Conservation (phyloP, 352 stramenopile species). For the Phytophthora ramorum region DNA sequence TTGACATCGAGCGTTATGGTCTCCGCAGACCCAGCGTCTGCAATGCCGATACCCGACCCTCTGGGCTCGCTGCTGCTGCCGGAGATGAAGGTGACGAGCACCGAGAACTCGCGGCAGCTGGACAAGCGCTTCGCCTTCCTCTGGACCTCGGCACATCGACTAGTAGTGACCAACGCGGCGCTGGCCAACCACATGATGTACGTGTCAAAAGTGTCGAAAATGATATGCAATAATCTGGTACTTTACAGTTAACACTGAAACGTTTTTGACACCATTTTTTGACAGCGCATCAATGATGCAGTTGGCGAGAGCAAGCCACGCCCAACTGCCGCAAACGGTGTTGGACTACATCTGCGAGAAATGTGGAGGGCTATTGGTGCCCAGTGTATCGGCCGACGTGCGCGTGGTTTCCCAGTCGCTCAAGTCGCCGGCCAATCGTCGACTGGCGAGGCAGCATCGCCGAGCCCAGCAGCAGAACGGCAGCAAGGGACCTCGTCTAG, state of each 20-base stretch:
- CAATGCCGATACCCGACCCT: neutral
- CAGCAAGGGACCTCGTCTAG: conserved; percentile 17
- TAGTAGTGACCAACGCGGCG: conserved; percentile 43
- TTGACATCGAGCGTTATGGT: neutral
- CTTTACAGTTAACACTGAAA: neutral
- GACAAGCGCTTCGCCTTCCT: conserved; percentile 77
- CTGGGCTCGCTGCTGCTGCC: conserved; percentile 42
- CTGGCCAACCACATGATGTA: conserved; percentile 69
- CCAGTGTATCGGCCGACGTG: conserved; percentile 62
- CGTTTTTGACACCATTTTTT: conserved; percentile 3
- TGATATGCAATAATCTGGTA: neutral
- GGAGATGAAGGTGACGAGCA: conserved; percentile 44
- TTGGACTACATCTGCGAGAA: conserved; percentile 75
- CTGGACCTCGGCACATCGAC: conserved; percentile 61
- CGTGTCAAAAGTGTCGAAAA: conserved; percentile 1
- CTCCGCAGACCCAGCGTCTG: neutral
- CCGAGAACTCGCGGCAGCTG: conserved; percentile 56
- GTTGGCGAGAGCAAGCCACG: conserved; percentile 40
- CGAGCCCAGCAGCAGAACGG: conserved; percentile 31
- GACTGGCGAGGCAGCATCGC: conserved; percentile 50
- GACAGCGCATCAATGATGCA: conserved; percentile 66
- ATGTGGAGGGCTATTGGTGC: conserved; percentile 67
- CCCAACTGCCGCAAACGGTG: conserved; percentile 49
- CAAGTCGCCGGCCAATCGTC: conserved; percentile 56
- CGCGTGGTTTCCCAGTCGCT: conserved; percentile 52